These are phyloP conservation scores for Chlamydomonas urium DNA, from an alignment of 139 green algal species.

Conservation along the genomic window DNA sequence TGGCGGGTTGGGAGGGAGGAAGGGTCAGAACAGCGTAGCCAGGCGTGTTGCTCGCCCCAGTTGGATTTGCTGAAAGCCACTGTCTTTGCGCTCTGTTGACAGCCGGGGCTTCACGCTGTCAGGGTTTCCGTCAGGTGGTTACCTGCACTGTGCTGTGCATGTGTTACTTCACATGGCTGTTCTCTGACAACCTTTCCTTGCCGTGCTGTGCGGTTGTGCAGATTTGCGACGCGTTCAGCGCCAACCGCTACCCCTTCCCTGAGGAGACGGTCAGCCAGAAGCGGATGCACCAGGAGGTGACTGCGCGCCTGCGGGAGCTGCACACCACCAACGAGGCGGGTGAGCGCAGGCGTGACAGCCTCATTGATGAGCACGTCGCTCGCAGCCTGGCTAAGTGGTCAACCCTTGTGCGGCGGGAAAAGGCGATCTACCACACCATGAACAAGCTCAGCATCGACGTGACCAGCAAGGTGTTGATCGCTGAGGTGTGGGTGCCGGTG, in stretches of 20 bases:
- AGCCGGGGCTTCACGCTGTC: too few relatives aligned
- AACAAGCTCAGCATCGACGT: constrained; percentile 96
- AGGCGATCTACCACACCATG: constrained; percentile 95
- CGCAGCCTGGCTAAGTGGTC: constrained; percentile 64
- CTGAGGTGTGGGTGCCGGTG: constrained; percentile 89
- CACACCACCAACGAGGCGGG: constrained; percentile 85
- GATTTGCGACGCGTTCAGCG: constrained; percentile 92
- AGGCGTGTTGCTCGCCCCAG: too few relatives aligned
- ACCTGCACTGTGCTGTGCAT: too few relatives aligned
- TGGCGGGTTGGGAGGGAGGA: too few relatives aligned
- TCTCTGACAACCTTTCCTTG: too few relatives aligned
- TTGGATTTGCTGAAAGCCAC: too few relatives aligned
- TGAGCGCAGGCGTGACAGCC: constrained; percentile 59
- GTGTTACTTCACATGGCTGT: too few relatives aligned
- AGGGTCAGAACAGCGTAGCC: too few relatives aligned
- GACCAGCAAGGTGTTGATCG: constrained; percentile 87
- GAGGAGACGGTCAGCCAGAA: constrained; percentile 83
- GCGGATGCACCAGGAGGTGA: constrained; percentile 80
- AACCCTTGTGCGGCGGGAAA: constrained; percentile 58
- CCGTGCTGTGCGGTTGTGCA: too few relatives aligned
- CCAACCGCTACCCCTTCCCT: constrained; percentile 96
- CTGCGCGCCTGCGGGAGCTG: constrained; percentile 62
- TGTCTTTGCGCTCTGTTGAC: too few relatives aligned
- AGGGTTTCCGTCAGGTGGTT: too few relatives aligned
- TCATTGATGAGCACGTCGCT: constrained; percentile 72